Conservation (phyloP, 1,139 yeast species). For the Suhomyces wounanorum region DNA sequence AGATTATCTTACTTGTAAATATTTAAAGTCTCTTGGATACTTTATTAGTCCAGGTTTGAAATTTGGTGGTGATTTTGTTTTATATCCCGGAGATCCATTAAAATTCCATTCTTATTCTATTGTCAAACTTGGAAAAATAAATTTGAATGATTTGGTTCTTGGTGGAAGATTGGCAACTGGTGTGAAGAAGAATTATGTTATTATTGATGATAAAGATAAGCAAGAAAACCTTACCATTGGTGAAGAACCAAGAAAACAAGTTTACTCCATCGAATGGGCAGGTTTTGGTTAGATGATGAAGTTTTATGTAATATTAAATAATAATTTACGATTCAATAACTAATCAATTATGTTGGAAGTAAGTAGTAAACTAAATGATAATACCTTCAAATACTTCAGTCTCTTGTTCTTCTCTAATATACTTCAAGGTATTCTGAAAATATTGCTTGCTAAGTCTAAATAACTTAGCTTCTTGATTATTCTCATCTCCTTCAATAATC, state of each 20-base stretch:
- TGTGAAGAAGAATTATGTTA: constrained; percentile 83
- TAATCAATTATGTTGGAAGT: background rate
- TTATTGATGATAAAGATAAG: constrained; percentile 46
- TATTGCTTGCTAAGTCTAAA: constrained; percentile 35
- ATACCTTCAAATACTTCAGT: constrained; percentile 54
- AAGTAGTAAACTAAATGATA: constrained; percentile 5
- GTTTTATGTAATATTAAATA: background rate
- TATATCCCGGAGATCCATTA: constrained; percentile 94
- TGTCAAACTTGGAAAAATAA: constrained; percentile 55
- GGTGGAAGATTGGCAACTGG: constrained; percentile 92
- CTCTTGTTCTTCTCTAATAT: constrained; percentile 69
- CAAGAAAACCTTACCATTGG: background rate
- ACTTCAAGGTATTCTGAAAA: constrained; percentile 67
- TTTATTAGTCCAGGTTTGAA: constrained; percentile 81
- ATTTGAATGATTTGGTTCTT: constrained; percentile 61
- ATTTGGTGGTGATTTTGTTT: constrained; percentile 86
- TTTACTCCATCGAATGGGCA: constrained; percentile 78
- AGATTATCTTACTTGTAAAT: constrained; percentile 20
- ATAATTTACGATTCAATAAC: background rate
- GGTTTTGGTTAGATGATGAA: constrained; percentile 59
- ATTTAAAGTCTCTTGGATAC: constrained; percentile 50
- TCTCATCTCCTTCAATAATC: constrained; percentile 23
- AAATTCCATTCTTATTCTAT: constrained; percentile 86
- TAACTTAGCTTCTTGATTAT: constrained; percentile 37
- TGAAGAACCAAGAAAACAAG: constrained; percentile 25